A percentile compares a stretch with the other conserved stretches of the same genome.
Evolutionary conservation across 345 rosid species (phyloP).

Genomic region (Brassica nigra): DNA sequence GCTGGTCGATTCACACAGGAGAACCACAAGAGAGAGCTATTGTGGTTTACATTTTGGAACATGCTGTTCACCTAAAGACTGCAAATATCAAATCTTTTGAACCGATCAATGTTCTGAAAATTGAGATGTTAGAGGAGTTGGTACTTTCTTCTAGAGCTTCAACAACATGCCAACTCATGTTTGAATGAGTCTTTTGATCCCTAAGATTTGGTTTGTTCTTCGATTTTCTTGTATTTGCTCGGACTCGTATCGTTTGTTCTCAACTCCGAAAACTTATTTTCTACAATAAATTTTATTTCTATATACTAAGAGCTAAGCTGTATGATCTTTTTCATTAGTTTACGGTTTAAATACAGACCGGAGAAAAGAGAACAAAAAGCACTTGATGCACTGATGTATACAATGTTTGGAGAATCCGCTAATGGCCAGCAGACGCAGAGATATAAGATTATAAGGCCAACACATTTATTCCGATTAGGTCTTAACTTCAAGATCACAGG

Average conservation of each 20-base stretch:
- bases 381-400: not conserved
- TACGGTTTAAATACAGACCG: not conserved
- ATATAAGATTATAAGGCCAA: not conserved
- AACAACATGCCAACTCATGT: conserved; percentile 8
- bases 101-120: not conserved
- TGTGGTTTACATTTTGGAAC: not conserved
- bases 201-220: not conserved
- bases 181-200: not conserved
- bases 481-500: not conserved
- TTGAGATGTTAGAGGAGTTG: conserved; percentile 18
- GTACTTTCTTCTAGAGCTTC: conserved; percentile 28
- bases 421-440: not conserved
- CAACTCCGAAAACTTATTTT: not conserved
- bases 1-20: not conserved
- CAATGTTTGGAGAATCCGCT: not conserved
- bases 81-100: not conserved
- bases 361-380: not conserved
- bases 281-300: not conserved
- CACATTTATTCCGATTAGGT: too few species aligned
- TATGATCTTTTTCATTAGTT: not conserved
- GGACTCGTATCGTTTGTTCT: not conserved
- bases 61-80: conserved; percentile 13
- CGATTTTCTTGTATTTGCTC: not conserved
- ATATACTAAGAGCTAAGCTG: not conserved
- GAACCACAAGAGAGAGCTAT: not conserved